Conservation (phyloP, 495 filamentous ascomycete species). For the Aspergillus campestris region DNA sequence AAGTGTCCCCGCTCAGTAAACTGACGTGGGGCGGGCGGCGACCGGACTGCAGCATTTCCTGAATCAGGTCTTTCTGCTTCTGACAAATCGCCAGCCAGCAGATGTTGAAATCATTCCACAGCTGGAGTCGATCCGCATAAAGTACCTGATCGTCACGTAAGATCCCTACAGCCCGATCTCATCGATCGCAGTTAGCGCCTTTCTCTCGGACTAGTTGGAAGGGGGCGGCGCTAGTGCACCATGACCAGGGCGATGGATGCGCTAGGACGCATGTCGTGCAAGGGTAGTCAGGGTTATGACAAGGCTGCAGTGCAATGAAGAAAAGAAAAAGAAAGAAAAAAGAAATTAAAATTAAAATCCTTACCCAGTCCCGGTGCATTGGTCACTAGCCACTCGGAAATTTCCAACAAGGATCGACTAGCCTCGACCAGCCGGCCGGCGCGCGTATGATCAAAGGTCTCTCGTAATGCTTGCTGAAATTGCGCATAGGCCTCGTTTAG, state of each 20-base stretch:
- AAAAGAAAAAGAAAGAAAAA: not conserved
- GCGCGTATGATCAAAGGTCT: slow-evolving; percentile 66
- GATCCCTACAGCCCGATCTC: slow-evolving; percentile 41
- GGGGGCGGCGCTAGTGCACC: not conserved
- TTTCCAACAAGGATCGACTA: slow-evolving; percentile 59
- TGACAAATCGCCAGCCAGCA: slow-evolving; percentile 88
- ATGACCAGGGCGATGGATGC: too few species aligned
- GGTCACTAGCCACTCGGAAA: slow-evolving; percentile 79
- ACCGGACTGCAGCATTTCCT: slow-evolving; percentile 49
- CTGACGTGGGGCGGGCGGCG: slow-evolving; percentile 52
- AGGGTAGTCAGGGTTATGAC: not conserved
- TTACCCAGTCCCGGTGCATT: slow-evolving; percentile 79
- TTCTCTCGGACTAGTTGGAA: too few species aligned
- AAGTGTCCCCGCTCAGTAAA: slow-evolving; percentile 55
- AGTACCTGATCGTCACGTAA: slow-evolving; percentile 66
- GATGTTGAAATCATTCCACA: slow-evolving; percentile 93
- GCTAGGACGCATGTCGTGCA: not conserved
- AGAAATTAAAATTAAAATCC: slow-evolving; percentile 24
- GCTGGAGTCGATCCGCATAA: slow-evolving; percentile 60
- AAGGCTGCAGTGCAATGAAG: slow-evolving; percentile 2
- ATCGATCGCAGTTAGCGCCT: too few species aligned
- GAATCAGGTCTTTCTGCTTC: slow-evolving; percentile 71
- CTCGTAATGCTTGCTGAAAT: slow-evolving; percentile 66
- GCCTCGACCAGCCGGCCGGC: slow-evolving; percentile 67
- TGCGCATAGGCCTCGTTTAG: slow-evolving; percentile 59